Base-by-base conservation (phyloP, 768 basidiomycete genomes). In the Amanita exitialis region DNA sequence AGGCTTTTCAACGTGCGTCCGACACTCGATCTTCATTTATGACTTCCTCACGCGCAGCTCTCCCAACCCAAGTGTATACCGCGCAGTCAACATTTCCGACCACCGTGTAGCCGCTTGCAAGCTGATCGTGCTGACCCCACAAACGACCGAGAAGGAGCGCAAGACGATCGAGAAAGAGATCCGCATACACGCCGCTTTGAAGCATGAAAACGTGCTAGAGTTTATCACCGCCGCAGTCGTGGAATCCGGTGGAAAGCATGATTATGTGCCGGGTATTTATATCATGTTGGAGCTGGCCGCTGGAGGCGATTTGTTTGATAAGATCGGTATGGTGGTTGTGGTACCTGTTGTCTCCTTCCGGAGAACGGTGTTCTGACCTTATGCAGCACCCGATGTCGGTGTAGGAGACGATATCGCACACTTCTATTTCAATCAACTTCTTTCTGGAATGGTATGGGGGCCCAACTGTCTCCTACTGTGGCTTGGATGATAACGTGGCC, bases 261-360 rank as follows among this genome's bases (percentile, higher is more conserved):
- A 70, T 34, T 93, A 83, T 60, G 66, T 83, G 0, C 86, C 91
- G 0, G 95, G 88, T 0, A 76, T 92, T 18, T 99, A 97, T 62
- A 90, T 99, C 77, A 69, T 97, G 16, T 68, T 99, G 59, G 96
- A 98, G 64, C 70, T 95, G 30, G 96, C 95, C 0, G 82, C 82
- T 1, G 94, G 93, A 18, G 96, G 96, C 0, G 96, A 98, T 65
- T 68, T 99, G 28, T 99, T 99, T 64, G 96, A 99, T 66, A 99
- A 97, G 72, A 99, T 99, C 47, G 89, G 95, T 95, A 60, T 38
- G 86, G 57, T 10, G 44, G 43, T n/a, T 18, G 8, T 28, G 1
- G 47, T 44, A 25, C n/a, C 13, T 10, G 1, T n/a, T 20, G 23
- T 9, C 41, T 16, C 20, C 15, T 20, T 50, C 28, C 20, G 16